Conservation (phyloP, 1,139 yeast species). For the Yamadazyma oceani region DNA sequence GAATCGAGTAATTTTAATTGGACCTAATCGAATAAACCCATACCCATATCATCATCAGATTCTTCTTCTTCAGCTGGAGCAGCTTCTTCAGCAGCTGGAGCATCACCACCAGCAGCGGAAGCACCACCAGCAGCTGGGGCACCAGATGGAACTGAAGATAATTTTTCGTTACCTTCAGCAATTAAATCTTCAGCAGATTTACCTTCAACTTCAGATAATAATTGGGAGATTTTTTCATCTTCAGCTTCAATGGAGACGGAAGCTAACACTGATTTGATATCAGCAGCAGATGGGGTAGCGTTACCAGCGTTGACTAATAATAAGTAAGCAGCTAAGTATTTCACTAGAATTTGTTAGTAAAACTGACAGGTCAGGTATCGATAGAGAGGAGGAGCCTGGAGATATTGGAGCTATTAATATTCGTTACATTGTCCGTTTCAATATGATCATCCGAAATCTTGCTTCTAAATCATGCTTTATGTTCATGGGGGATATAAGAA, state of each 20-base stretch:
- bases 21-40: constrained; percentile 53
- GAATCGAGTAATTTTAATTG: too few species aligned
- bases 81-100: constrained; percentile 70
- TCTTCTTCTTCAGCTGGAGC: constrained; percentile 64
- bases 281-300: constrained; percentile 86
- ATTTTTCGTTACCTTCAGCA: constrained; percentile 93
- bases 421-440: too few species aligned
- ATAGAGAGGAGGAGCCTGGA: too few species aligned
- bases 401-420: too few species aligned
- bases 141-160: constrained; percentile 97
- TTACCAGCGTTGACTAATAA: constrained; percentile 68
- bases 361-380: not conserved
- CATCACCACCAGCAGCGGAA: constrained; percentile 66
- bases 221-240: constrained; percentile 79
- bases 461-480: too few species aligned
- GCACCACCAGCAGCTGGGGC: constrained; percentile 85
- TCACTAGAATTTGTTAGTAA: constrained; percentile 31
- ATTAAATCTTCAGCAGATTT: constrained; percentile 89
- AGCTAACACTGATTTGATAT: constrained; percentile 84
- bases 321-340: constrained; percentile 71
- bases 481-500: too few species aligned
- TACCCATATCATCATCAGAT: constrained; percentile 53
- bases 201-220: constrained; percentile 91
- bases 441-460: too few species aligned
- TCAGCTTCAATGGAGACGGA: constrained; percentile 97